Evolutionary conservation across 352 stramenopile species (phyloP), one percentile per base, ranked within the genome.

Genomic region (Globisporangium acanthophoron): DNA sequence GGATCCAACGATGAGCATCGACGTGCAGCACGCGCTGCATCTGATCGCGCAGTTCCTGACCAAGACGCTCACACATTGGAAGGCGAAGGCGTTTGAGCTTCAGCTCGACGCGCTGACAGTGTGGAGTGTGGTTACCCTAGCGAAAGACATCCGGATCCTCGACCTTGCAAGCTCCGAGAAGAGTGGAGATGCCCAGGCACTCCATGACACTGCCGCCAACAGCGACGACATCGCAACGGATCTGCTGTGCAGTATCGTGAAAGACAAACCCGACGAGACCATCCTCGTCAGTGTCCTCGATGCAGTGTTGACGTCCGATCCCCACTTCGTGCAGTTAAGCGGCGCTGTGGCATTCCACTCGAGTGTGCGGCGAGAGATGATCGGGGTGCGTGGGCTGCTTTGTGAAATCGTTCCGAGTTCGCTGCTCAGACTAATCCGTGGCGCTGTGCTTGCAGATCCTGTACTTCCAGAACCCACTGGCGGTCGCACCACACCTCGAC

Each of bases 391-490:
- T 61, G 43, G 1, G 11, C 54, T 44, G 6, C 41, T 53, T 27
- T 15, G 33, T 5, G 16, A 16, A 46, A 39, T 56, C 20, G 53
- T 39, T 13, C 31, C 35, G 37, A 43, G 37, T 15, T 43, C 12
- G 33, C 12, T 3, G 9, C 12, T 37, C 20, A 70, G 7, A 53
- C 18, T 43, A 43, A 6, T 2, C 18, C 55, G 16, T 43, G 27
- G 44, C 13, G 24, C 1, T 54, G 7, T 44, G 8, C 24, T 24
- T 55, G 13, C 47, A 90, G 80, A 56, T 60, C 0, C 54, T 91
- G 43, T 89, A 91, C 52, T 87, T 87, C 48, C 63, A 76, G 21
- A 73, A 87, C n/a, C 81, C 81, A 31, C 67, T 76, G 29, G 44
- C 66, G 0, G 66, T 85, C 3, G 67, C 71, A 47, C 51, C 54